Evolutionary conservation across 139 green algal genomes (phyloP).

Genomic region (Micractinium conductrix): DNA sequence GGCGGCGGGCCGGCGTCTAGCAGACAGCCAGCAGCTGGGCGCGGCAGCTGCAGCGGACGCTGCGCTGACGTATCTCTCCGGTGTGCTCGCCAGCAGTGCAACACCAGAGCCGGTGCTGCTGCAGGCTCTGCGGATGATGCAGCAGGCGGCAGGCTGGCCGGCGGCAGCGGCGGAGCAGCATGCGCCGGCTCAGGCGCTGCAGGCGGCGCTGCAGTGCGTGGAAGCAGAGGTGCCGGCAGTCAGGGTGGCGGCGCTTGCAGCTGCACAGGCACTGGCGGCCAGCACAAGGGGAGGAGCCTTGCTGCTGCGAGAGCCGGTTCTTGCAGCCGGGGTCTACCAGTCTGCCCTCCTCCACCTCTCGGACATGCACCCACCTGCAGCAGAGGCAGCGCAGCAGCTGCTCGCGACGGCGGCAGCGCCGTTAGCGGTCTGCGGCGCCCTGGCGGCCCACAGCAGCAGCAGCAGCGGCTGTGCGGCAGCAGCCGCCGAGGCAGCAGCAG

Average conservation of each 20-base stretch:
- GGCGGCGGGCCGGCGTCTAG: neutral
- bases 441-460: neutral
- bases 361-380: constrained; percentile 22
- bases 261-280: neutral
- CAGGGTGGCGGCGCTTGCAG: neutral
- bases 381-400: constrained; percentile 3
- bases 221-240: neutral
- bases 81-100: neutral
- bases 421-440: neutral
- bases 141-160: constrained; percentile 3
- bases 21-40: neutral
- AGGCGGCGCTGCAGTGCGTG: neutral
- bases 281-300: neutral
- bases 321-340: neutral
- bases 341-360: constrained; percentile 12
- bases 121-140: neutral
- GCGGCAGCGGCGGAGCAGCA: too few relatives aligned
- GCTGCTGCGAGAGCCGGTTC: neutral
- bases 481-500: neutral
- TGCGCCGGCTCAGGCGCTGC: neutral
- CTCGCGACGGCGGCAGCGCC: constrained; percentile 3
- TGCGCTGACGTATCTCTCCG: neutral
- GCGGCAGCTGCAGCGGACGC: neutral
- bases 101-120: neutral
- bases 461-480: neutral